Conservation (phyloP, 2,329 filamentous ascomycete species). For the Pestalotiopsis sp. region DNA sequence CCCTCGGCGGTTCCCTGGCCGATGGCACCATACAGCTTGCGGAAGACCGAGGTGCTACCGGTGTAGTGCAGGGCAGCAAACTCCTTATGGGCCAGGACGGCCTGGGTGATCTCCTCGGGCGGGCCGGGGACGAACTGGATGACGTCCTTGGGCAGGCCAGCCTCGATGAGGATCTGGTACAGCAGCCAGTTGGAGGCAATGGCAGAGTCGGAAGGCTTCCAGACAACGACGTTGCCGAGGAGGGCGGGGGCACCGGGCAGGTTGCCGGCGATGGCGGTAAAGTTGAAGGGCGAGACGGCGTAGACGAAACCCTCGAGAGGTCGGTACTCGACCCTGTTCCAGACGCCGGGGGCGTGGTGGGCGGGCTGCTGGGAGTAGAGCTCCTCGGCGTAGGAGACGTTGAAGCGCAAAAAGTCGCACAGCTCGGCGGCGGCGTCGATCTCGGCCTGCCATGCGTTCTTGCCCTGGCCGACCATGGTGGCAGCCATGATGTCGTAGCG, state of each 20-base stretch:
- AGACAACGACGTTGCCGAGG: conserved; percentile 92
- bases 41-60: conserved; percentile 89
- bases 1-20: conserved; percentile 78
- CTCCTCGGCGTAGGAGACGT: conserved; percentile 91
- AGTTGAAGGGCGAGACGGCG: conserved; percentile 93
- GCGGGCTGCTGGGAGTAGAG: conserved; percentile 84
- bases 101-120: conserved; percentile 78
- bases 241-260: conserved; percentile 79
- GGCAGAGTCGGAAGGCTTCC: conserved; percentile 91
- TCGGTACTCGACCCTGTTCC: conserved; percentile 89
- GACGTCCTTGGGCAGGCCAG: conserved; percentile 83
- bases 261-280: conserved; percentile 92
- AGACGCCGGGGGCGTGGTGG: conserved; percentile 80
- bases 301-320: conserved; percentile 95
- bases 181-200: conserved; percentile 90
- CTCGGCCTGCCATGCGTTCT: conserved; percentile 99
- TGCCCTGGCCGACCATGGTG: conserved; percentile 94
- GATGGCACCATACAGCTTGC: conserved; percentile 83
- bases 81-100: conserved; percentile 72
- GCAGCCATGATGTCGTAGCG: conserved; percentile 95
- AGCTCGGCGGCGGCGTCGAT: conserved; percentile 94
- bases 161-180: conserved; percentile 87
- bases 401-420: conserved; percentile 90
- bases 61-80: conserved; percentile 96
- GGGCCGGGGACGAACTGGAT: conserved; percentile 94